Evolutionary conservation across 768 basidiomycete species (phyloP), one percentile per base, ranked within the genome.

Genomic region (Leccinum disarticulatum): DNA sequence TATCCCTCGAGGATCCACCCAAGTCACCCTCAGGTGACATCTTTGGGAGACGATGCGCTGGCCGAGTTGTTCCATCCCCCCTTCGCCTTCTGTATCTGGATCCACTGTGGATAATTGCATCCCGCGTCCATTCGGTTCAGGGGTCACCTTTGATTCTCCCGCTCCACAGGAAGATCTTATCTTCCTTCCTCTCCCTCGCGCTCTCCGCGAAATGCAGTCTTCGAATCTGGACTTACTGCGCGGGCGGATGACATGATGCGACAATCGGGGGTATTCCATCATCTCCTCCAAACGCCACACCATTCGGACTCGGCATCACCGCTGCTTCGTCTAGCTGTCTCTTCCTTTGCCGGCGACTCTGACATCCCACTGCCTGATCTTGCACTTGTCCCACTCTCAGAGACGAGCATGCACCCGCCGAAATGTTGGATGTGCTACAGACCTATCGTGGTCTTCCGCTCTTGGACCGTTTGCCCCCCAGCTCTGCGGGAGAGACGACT

Each of bases 181-280:
- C 17, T 77, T 74, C 52, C 69, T 84, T 4, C 77, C 78, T 4
- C 65, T 81, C 2, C 80, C 84, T 1, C 84, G 82, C 4, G 77
- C 79, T 47, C 70, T 94, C n/a, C 87, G 91, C 25, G 88, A 87
- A 69, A 89, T 93, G 87, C 90, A 93, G 64, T 91, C 89, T 0
- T 94, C 67, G 92, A 94, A 64, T 93, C 91, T 4, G 86, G 86
- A 1, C 71, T 89, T 38, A 94, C 92, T 0, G 91, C 89, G 0
- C 82, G 85, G 25, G 88, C 88, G 52, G 79, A 69, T 17, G 72
- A 74, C 55, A 66, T 67, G 57, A 59, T 64, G 54, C 69, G 61
- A 48, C 65, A 59, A 4, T 64, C n/a, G 64, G 62, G 33, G 55
- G 56, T 9, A 49, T 56, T 14, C 31, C 64, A 1, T 36, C 65